Evolutionary conservation across 2,329 filamentous ascomycete species (phyloP).

Genomic region (Rosellinia necatrix): DNA sequence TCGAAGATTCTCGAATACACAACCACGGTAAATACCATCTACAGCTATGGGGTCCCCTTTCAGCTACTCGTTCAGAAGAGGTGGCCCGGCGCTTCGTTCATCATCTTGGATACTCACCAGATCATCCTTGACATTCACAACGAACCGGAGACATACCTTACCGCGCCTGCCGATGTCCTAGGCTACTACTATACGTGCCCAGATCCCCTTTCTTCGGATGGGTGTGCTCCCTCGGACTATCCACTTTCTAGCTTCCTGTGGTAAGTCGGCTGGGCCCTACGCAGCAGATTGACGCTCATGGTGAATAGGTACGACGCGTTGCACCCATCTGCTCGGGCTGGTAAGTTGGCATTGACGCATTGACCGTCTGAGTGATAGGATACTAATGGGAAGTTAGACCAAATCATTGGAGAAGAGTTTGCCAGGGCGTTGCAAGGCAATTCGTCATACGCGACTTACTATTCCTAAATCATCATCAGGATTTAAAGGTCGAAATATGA

Average conservation of each 20-base stretch:
- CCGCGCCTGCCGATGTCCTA: constrained; percentile 65
- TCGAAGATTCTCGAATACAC: constrained; percentile 57
- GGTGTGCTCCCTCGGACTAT: constrained; percentile 47
- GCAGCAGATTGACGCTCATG: constrained; percentile 2
- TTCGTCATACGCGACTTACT: constrained; percentile 27
- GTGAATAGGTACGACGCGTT: constrained; percentile 63
- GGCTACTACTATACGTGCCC: constrained; percentile 61
- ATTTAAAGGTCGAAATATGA: no score
- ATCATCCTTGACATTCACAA: constrained; percentile 68
- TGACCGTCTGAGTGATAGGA: not conserved
- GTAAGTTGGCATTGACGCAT: constrained; percentile 46
- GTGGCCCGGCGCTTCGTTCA: constrained; percentile 64
- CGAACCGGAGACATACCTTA: constrained; percentile 64
- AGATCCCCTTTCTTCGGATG: constrained; percentile 26
- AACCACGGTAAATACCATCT: constrained; percentile 53
- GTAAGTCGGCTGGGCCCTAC: constrained; percentile 45
- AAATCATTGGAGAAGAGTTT: constrained; percentile 49
- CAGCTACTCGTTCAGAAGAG: constrained; percentile 49
- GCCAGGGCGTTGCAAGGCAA: constrained; percentile 35
- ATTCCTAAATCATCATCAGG: constrained; percentile 1
- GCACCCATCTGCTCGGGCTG: constrained; percentile 70
- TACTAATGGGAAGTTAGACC: constrained; percentile 34
- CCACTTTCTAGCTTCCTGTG: constrained; percentile 68
- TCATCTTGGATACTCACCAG: constrained; percentile 69
- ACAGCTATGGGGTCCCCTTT: constrained; percentile 55